Conservation (phyloP, 108 stramenopile species). For the Craspedostauros australis region DNA sequence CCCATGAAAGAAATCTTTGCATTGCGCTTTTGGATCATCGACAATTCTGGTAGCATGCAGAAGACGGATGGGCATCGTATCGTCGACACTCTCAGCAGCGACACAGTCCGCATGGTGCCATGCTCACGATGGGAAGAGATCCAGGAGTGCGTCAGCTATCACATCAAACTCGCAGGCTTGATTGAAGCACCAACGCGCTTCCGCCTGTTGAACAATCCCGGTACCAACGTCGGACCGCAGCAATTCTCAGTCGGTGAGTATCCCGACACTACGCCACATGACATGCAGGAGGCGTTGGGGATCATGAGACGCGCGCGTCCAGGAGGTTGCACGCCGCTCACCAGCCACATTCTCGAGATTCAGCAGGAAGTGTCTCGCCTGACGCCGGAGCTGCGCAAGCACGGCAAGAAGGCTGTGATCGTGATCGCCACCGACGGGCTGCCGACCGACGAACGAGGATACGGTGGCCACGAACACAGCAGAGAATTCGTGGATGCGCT, state of each 20-base stretch:
- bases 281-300: conserved; percentile 33
- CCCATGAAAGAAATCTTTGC: conserved; percentile 38
- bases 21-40: conserved; percentile 61
- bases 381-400: conserved; percentile 30
- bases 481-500: conserved; percentile 33
- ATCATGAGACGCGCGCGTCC: conserved; percentile 53
- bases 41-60: conserved; percentile 64
- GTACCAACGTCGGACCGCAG: conserved; percentile 32
- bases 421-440: conserved; percentile 72
- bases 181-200: conserved; percentile 54
- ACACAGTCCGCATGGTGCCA: conserved; percentile 33
- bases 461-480: conserved; percentile 15
- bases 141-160: conserved; percentile 43
- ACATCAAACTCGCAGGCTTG: conserved; percentile 41
- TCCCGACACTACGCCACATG: no score
- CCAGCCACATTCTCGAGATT: conserved; percentile 67
- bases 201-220: conserved; percentile 63
- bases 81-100: conserved; percentile 23
- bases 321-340: conserved; percentile 73
- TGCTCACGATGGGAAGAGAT: conserved; percentile 73
- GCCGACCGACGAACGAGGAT: conserved; percentile 54
- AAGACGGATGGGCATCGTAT: conserved; percentile 57
- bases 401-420: conserved; percentile 42
- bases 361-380: conserved; percentile 41
- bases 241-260: conserved; percentile 38